Percentiles rank a stretch among this genome's conserved stretches.
Evolutionary conservation across 768 basidiomycete genomes (phyloP).

Genomic region (Serendipita sp.): DNA sequence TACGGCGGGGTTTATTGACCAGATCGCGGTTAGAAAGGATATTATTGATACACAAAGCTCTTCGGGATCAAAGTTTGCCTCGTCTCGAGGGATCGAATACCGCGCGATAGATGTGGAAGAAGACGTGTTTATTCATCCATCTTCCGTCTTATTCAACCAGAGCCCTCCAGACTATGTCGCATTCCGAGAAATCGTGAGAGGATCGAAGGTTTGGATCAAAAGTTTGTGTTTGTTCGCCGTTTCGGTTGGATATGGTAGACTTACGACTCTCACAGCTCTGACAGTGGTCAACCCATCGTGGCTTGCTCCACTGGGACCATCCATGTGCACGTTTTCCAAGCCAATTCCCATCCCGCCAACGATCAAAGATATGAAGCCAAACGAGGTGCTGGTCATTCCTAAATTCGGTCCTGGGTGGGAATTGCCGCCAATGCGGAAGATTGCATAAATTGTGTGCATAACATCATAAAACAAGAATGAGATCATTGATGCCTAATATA

Average conservation of each 20-base stretch:
- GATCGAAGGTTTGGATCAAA: conserved; percentile 62
- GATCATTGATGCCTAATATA: too few relatives aligned
- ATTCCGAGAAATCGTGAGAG: conserved; percentile 67
- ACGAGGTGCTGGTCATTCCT: conserved; percentile 60
- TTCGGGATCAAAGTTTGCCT: conserved; percentile 52
- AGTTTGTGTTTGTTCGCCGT: conserved; percentile 26
- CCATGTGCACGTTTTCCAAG: conserved; percentile 80
- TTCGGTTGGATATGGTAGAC: neutral
- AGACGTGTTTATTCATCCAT: conserved; percentile 85
- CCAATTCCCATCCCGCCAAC: conserved; percentile 37
- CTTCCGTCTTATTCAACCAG: conserved; percentile 51
- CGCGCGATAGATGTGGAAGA: conserved; percentile 60
- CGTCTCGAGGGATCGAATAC: conserved; percentile 68
- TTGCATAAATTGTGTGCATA: neutral
- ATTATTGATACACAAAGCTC: conserved; percentile 40
- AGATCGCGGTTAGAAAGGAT: conserved; percentile 84
- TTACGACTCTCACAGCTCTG: conserved; percentile 30
- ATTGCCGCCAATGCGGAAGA: conserved; percentile 46
- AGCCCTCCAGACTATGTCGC: conserved; percentile 76
- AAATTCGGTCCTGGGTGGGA: conserved; percentile 82
- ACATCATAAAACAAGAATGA: too few relatives aligned
- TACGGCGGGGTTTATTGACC: conserved; percentile 84
- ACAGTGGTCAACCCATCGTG: conserved; percentile 79
- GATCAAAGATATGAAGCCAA: conserved; percentile 26
- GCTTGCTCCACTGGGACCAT: conserved; percentile 64